Conservation (phyloP, 2,329 filamentous ascomycete genomes). For the Penicillium rolfsii region DNA sequence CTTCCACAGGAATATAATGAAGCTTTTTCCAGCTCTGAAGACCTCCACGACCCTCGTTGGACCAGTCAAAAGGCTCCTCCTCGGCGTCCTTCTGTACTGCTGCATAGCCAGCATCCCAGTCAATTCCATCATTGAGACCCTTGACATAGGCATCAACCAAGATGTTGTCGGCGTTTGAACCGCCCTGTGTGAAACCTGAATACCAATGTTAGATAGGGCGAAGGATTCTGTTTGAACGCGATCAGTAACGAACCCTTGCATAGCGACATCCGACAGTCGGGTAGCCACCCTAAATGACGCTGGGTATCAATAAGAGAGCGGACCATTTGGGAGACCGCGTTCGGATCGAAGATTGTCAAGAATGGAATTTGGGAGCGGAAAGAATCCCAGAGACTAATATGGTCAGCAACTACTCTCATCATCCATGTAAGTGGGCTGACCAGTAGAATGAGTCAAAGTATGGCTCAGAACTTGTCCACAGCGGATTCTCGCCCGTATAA, state of each 20-base stretch:
- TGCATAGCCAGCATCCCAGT: slow-evolving; percentile 69
- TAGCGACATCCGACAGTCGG: slow-evolving; percentile 73
- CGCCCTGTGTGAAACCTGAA: slow-evolving; percentile 69
- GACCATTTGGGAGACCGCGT: slow-evolving; percentile 65
- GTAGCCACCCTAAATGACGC: slow-evolving; percentile 69
- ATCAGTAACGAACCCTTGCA: slow-evolving; percentile 53
- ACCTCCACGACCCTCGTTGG: slow-evolving; percentile 69
- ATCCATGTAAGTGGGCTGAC: slow-evolving; percentile 34
- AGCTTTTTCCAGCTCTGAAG: slow-evolving; percentile 70
- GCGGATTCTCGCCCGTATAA: slow-evolving; percentile 71
- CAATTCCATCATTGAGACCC: slow-evolving; percentile 62
- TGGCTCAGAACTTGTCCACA: slow-evolving; percentile 66
- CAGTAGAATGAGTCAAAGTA: slow-evolving; percentile 78
- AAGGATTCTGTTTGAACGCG: neutral
- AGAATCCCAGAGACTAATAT: slow-evolving; percentile 64
- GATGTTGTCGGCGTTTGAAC: slow-evolving; percentile 71
- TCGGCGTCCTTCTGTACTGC: slow-evolving; percentile 73
- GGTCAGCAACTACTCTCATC: slow-evolving; percentile 15
- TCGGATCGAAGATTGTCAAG: slow-evolving; percentile 67
- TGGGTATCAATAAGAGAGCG: slow-evolving; percentile 73
- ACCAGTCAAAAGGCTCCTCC: slow-evolving; percentile 70
- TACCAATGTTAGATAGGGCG: neutral
- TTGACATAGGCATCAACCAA: slow-evolving; percentile 71
- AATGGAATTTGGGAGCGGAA: slow-evolving; percentile 71
- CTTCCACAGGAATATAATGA: slow-evolving; percentile 70